Evolutionary conservation across 208 protist genomes (phyloP), one percentile per base, ranked within the genome.

Genomic region (Trypanosoma scelopori): DNA sequence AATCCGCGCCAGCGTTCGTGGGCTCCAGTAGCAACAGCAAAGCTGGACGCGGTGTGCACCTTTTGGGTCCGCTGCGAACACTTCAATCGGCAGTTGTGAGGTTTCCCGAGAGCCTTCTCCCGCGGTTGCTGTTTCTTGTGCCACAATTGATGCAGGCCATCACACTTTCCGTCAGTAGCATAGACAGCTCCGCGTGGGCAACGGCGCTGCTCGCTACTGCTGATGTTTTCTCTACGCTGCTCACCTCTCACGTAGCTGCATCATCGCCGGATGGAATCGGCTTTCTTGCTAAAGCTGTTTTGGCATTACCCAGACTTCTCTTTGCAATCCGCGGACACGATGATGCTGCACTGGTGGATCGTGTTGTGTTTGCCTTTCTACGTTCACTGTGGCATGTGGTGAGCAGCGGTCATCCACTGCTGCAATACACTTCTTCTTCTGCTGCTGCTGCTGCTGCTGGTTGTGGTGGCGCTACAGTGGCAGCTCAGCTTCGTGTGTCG

Each of bases 341-440:
- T 9, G 69, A 79, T 58, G 46, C 56, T 28, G 69, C 45, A n/a
- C 12, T 71, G 16, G 59, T 89, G 5, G 74, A 90, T 55, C 50
- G 47, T n/a, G 20, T 80, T 12, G 75, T 89, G 22, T 56, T 62
- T 12, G 69, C 64, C 12, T 59, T 87, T n/a, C 53, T 92, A 22
- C 66, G 45, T 6, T 58, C 79, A n/a, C 46, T 92, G 16, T 89
- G 81, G 81, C 74, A 65, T 20, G 56, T 81, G 50, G 60, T 62
- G 55, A 83, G 81, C 69, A 78, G 70, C 43, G 76, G 79, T 1
- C 74, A 81, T 39, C 74, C 79, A 22, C 27, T 79, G 27, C 16
- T 82, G 11, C 52, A 47, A 20, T 23, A 1, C n/a, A 12, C 32
- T 28, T 13, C 37, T 13, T 25, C 28, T 13, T 27, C 39, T 48